A percentile compares a stretch with the other conserved stretches of the same genome.
phyloP scores from a whole-genome alignment of 75 land plant genomes.

The Sequoia sempervirens region DNA sequence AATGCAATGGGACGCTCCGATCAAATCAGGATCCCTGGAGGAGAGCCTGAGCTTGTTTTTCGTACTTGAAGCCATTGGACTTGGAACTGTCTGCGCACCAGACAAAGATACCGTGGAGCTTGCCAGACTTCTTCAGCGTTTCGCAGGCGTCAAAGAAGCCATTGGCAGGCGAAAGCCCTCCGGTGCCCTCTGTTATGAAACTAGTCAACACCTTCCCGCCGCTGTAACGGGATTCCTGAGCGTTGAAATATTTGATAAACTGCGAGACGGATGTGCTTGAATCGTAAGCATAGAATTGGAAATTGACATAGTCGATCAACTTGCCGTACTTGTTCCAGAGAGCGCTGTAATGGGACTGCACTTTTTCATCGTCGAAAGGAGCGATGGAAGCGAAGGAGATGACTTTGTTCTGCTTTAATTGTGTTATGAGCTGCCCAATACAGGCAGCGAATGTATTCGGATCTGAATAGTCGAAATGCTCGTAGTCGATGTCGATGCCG shows the following conservation, averaged over 20 bases:
- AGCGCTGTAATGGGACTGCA: neutral
- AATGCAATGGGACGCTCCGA: too few species aligned
- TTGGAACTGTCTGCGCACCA: constrained; percentile 29
- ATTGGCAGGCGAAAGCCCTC: constrained; percentile 13
- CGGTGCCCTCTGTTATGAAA: constrained; percentile 12
- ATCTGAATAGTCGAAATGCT: constrained; percentile 24
- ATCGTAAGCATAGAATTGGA: constrained; percentile 36
- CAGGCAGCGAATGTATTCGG: constrained; percentile 13
- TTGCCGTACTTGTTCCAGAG: neutral
- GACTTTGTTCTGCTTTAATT: constrained; percentile 14
- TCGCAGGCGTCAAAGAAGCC: constrained; percentile 17
- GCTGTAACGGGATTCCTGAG: constrained; percentile 16
- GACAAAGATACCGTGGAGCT: constrained; percentile 27
- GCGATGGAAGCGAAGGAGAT: neutral
- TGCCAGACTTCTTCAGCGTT: constrained; percentile 6
- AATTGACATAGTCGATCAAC: constrained; percentile 38
- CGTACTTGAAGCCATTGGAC: constrained; percentile 14
- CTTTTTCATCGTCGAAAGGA: neutral
- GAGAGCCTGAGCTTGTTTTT: constrained; percentile 17
- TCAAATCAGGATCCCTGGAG: neutral
- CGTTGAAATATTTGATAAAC: constrained; percentile 22
- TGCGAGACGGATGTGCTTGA: constrained; percentile 16
- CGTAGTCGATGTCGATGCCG: constrained; percentile 41
- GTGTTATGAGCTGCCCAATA: constrained; percentile 27
- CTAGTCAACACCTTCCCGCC: constrained; percentile 34